Conservation (phyloP, 345 rosid genomes). For the Lagerstroemia speciosa region DNA sequence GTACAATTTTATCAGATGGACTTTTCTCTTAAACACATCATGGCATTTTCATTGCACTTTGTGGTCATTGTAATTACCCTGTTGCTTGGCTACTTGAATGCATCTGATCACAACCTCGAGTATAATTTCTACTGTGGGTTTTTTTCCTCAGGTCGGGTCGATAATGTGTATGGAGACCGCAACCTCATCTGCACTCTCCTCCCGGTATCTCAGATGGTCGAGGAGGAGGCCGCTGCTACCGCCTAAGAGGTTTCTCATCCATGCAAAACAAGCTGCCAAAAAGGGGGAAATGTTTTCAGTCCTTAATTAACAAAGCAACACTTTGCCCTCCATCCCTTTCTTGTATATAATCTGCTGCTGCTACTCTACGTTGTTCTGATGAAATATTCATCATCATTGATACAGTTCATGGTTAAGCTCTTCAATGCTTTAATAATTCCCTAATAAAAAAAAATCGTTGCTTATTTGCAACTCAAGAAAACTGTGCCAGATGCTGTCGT, state of each 20-base stretch:
- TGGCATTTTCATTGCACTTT: too few species aligned
- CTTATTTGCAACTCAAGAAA: background rate
- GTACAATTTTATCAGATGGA: background rate
- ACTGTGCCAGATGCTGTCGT: background rate
- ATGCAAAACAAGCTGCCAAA: background rate
- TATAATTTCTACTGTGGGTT: conserved; percentile 1
- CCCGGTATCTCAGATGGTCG: conserved; percentile 47
- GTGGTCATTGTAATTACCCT: background rate
- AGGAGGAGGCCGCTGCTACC: conserved; percentile 80
- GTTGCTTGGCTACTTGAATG: background rate
- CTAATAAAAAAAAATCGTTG: background rate
- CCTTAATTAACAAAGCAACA: background rate
- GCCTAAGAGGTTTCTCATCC: conserved; percentile 32
- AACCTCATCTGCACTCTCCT: conserved; percentile 87
- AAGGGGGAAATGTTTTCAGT: background rate
- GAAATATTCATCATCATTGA: background rate
- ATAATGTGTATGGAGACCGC: conserved; percentile 97
- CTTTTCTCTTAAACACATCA: too few species aligned
- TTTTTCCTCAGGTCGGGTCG: conserved; percentile 67
- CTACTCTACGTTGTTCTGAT: background rate
- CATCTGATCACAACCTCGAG: background rate
- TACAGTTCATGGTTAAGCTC: background rate
- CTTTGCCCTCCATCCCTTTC: background rate
- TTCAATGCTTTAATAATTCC: background rate
- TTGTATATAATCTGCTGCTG: conserved; percentile 8